These are phyloP conservation scores for Cryptosporidium viatorum DNA, from an alignment of 169 alveolate species.

Conservation along the genomic window DNA sequence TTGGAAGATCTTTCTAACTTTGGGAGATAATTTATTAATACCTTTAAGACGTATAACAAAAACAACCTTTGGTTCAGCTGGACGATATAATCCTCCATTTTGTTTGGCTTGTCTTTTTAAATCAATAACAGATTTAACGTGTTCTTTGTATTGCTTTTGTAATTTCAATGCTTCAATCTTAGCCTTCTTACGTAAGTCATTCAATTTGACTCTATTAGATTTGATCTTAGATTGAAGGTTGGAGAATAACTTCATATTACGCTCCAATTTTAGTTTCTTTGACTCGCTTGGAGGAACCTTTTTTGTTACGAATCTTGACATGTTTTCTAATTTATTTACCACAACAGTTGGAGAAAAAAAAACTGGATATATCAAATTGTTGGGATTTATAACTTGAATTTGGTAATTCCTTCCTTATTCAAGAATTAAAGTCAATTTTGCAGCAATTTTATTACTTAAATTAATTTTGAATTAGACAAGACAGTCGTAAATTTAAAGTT, in stretches of 20 bases:
- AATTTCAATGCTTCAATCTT: constrained; percentile 53
- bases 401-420: neutral
- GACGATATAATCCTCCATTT: constrained; percentile 85
- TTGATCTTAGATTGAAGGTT: constrained; percentile 8
- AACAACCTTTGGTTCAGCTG: constrained; percentile 94
- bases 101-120: constrained; percentile 82
- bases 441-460: neutral
- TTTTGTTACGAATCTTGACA: constrained; percentile 10
- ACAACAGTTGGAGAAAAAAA: constrained; percentile 2
- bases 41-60: constrained; percentile 95
- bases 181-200: constrained; percentile 49
- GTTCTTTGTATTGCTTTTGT: constrained; percentile 66
- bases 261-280: constrained; percentile 52
- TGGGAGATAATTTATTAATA: constrained; percentile 97
- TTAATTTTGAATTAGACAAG: neutral
- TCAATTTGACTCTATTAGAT: neutral
- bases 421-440: constrained; percentile 9
- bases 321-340: neutral
- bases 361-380: neutral
- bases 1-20: constrained; percentile 93
- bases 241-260: constrained; percentile 2
- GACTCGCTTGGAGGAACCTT: constrained; percentile 73
- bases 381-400: neutral
- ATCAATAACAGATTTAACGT: constrained; percentile 52
- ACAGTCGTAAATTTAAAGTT: neutral